Conservation (phyloP, 2,329 filamentous ascomycete genomes). For the Ceratocystis harringtonii region DNA sequence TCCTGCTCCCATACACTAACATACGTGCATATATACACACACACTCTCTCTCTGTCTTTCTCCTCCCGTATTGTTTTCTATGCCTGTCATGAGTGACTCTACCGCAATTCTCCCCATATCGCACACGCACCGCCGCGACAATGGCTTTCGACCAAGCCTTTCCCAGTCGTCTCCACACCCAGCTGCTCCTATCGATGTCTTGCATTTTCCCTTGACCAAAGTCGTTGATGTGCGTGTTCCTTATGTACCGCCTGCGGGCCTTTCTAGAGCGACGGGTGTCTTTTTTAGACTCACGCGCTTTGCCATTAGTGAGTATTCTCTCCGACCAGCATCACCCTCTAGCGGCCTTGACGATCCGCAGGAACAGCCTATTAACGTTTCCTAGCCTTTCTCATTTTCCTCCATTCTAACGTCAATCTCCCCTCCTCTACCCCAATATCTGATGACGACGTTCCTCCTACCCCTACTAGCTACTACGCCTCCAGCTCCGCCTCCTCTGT, state of each 20-base stretch:
- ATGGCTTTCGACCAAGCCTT: background rate
- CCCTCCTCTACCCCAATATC: background rate
- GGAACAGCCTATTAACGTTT: no score
- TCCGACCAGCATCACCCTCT: background rate
- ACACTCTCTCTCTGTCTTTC: background rate
- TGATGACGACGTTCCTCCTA: background rate
- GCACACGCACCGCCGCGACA: background rate
- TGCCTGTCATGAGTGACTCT: background rate
- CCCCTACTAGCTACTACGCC: background rate
- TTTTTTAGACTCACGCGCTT: background rate
- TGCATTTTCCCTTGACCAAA: background rate
- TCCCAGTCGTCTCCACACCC: background rate
- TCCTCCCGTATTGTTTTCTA: background rate
- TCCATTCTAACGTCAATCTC: constrained; percentile 7
- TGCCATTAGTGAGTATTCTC: constrained; percentile 1
- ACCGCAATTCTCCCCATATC: background rate
- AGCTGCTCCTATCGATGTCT: background rate
- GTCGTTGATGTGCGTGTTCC: constrained; percentile 12
- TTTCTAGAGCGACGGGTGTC: background rate
- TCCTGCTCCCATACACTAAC: background rate
- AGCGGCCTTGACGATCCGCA: no score
- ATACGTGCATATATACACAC: background rate
- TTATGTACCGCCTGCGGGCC: background rate
- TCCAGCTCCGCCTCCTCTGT: constrained; percentile 6
- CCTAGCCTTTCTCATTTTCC: constrained; percentile 8